A percentile compares a stretch with the other conserved stretches of the same genome.
Evolutionary conservation across 192 early-diverging fungal genomes (phyloP).

Genomic region (Chytriomyces sp.): DNA sequence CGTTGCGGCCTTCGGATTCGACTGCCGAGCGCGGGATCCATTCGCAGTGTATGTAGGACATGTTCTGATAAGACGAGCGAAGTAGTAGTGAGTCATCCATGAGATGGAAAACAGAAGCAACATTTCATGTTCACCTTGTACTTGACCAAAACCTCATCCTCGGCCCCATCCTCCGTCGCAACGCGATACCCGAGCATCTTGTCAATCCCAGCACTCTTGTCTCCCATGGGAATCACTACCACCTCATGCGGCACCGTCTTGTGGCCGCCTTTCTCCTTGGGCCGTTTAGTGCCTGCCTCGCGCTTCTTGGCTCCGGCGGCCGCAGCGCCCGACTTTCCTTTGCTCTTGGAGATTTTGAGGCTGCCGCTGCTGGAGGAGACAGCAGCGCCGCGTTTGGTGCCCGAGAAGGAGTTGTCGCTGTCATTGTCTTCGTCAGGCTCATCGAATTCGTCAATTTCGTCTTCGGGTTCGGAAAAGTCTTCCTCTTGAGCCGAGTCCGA

Average conservation of each 20-base stretch:
- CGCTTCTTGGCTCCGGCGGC: neutral
- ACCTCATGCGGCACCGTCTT: constrained; percentile 41
- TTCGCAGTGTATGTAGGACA: constrained; percentile 72
- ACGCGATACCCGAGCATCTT: constrained; percentile 50
- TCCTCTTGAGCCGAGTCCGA: constrained; percentile 10
- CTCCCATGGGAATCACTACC: constrained; percentile 51
- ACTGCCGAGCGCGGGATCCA: constrained; percentile 64
- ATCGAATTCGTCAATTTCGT: constrained; percentile 23
- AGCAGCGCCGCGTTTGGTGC: too few species aligned
- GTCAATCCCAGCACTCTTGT: constrained; percentile 42
- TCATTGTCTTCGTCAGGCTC: constrained; percentile 29
- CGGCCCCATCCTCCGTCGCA: constrained; percentile 22
- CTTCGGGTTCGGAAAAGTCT: neutral
- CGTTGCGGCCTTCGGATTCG: constrained; percentile 58
- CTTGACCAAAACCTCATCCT: constrained; percentile 73
- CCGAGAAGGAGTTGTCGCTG: neutral
- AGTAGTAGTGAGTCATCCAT: neutral
- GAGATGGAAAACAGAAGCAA: neutral
- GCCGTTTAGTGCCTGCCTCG: neutral
- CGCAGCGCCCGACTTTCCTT: neutral
- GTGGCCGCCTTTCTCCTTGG: neutral
- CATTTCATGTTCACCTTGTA: constrained; percentile 66
- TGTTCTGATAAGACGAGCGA: constrained; percentile 45
- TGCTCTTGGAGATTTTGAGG: too few species aligned
- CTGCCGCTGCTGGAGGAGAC: too few species aligned